Percentiles rank a stretch among this genome's conserved stretches.
Conservation (phyloP, 129 eudicot species). For the Sambucus nigra region DNA sequence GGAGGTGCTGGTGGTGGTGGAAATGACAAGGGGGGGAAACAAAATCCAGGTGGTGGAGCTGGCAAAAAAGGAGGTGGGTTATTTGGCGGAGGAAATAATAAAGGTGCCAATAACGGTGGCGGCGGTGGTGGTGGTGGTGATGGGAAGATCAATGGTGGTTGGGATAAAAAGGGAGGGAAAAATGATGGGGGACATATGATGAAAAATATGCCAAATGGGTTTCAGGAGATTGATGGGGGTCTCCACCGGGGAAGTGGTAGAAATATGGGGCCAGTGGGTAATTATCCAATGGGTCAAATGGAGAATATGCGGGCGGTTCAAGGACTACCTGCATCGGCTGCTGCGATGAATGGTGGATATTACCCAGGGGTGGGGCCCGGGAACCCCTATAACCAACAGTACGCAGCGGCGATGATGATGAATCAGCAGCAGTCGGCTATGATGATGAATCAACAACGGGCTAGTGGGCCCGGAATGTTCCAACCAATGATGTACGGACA, state of each 20-base stretch:
- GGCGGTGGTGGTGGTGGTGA: conserved; percentile 11
- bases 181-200: conserved; percentile 23
- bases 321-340: conserved; percentile 34
- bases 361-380: conserved; percentile 47
- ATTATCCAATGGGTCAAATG: conserved; percentile 36
- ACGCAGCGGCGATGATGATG: conserved; percentile 65
- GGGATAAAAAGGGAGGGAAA: conserved; percentile 29
- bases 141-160: not conserved
- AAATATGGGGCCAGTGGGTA: conserved; percentile 26
- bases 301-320: conserved; percentile 39
- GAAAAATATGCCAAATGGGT: conserved; percentile 30
- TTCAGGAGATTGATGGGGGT: conserved; percentile 27
- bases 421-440: not conserved
- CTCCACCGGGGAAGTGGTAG: conserved; percentile 36
- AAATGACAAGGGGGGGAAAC: conserved; percentile 18
- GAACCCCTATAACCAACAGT: conserved; percentile 43
- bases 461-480: conserved; percentile 31
- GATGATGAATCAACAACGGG: conserved; percentile 82
- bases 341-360: conserved; percentile 16
- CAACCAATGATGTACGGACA: conserved; percentile 57
- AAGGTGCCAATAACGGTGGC: not conserved
- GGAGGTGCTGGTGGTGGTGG: conserved; percentile 23
- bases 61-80: not conserved
- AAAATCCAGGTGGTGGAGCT: conserved; percentile 22
- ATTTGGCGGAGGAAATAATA: not conserved